Percentiles rank a stretch among this genome's conserved stretches.
Conservation (phyloP, 2,329 filamentous ascomycete genomes). For the Clathrospora elynae region DNA sequence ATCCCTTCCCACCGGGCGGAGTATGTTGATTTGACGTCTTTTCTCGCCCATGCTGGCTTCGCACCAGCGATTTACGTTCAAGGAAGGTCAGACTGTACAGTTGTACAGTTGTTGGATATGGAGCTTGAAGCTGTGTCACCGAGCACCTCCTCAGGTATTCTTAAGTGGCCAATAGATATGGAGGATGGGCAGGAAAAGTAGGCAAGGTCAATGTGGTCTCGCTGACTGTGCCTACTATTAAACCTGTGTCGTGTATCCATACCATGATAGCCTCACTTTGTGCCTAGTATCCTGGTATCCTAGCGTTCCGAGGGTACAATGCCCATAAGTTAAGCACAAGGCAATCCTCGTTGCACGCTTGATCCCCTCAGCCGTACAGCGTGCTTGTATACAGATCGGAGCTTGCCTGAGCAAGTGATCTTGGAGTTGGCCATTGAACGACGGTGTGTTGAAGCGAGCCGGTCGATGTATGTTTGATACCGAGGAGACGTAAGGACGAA, state of each 20-base stretch:
- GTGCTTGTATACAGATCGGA: constrained; percentile 49
- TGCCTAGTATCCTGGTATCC: too few species aligned
- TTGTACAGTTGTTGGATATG: too few species aligned
- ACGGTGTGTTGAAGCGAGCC: constrained; percentile 51
- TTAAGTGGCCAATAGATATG: constrained; percentile 48
- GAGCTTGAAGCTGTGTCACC: too few species aligned
- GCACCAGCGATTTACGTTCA: too few species aligned
- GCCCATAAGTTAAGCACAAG: constrained; percentile 50
- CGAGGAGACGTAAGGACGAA: constrained; percentile 57
- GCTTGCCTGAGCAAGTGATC: constrained; percentile 45
- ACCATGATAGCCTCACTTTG: constrained; percentile 53
- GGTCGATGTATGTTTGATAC: constrained; percentile 56
- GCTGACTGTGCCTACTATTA: constrained; percentile 50
- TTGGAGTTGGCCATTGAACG: constrained; percentile 35
- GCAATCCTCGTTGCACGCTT: constrained; percentile 51
- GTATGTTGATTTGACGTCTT: too few species aligned
- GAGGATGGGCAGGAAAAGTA: too few species aligned
- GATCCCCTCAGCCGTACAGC: constrained; percentile 28
- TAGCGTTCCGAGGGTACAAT: constrained; percentile 47
- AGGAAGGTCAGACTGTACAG: too few species aligned
- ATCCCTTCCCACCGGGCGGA: too few species aligned
- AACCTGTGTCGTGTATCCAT: constrained; percentile 55
- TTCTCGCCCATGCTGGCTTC: too few species aligned
- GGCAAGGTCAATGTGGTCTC: constrained; percentile 55
- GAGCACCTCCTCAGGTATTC: too few species aligned